A percentile compares a stretch with the other conserved stretches of the same genome.
Evolutionary conservation across 495 filamentous ascomycete genomes (phyloP).

Genomic region (Darksidea phi): DNA sequence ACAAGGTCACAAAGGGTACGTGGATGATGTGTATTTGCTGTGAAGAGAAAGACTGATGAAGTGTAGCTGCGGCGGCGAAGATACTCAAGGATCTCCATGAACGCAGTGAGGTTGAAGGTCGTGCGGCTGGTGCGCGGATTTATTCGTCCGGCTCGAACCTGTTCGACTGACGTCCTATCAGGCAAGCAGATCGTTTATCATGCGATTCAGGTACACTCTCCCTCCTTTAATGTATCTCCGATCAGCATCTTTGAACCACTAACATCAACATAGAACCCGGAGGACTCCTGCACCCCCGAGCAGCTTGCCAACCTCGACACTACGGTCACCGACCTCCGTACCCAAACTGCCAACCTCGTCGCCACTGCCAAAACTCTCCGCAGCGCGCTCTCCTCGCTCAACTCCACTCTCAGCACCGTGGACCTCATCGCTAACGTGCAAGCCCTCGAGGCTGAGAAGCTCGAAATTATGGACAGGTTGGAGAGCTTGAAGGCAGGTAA

Average conservation of each 20-base stretch:
- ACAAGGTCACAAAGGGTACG: constrained; percentile 63
- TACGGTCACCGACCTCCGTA: constrained; percentile 53
- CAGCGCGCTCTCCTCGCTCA: constrained; percentile 50
- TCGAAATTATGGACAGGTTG: constrained; percentile 46
- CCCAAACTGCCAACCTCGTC: constrained; percentile 51
- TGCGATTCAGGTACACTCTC: constrained; percentile 48
- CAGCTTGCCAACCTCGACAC: constrained; percentile 49
- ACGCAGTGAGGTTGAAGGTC: constrained; percentile 57
- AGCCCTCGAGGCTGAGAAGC: constrained; percentile 50
- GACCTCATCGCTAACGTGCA: constrained; percentile 52
- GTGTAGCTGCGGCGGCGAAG: constrained; percentile 59
- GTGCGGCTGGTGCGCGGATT: constrained; percentile 50
- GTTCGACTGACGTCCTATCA: constrained; percentile 29
- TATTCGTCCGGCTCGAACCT: neutral
- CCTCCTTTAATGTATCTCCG: neutral
- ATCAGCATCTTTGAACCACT: neutral
- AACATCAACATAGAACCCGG: constrained; percentile 40
- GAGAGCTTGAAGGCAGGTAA: constrained; percentile 43
- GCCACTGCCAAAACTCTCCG: constrained; percentile 53
- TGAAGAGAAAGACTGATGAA: constrained; percentile 1
- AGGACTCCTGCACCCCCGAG: constrained; percentile 49
- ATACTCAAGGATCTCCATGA: constrained; percentile 63
- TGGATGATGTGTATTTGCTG: neutral
- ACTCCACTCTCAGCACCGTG: constrained; percentile 52
- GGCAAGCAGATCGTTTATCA: constrained; percentile 68